phyloP scores from a whole-genome alignment of 2,329 filamentous ascomycete species.

The Aspergillus sp. region DNA sequence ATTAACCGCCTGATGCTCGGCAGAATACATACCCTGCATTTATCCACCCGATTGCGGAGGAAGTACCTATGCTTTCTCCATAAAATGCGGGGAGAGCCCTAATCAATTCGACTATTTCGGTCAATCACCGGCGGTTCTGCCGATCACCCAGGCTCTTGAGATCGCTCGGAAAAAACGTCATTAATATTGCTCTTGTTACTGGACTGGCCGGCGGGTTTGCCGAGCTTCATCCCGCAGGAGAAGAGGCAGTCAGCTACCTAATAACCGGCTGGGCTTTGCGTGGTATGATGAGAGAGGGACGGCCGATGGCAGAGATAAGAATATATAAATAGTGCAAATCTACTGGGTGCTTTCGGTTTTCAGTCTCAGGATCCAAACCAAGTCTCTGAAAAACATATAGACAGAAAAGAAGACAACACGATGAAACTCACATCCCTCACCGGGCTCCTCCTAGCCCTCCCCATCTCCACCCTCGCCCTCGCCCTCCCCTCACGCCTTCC shows the following conservation, averaged over 20 bases:
- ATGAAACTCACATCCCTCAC: background rate
- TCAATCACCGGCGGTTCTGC: slow-evolving; percentile 8
- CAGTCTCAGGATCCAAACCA: too few relatives aligned
- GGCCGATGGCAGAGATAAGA: background rate
- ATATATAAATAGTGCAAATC: background rate
- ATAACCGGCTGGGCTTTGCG: background rate
- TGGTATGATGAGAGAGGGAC: background rate
- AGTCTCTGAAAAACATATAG: too few relatives aligned
- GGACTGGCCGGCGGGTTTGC: too few relatives aligned
- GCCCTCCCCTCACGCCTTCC: background rate
- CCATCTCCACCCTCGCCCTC: background rate
- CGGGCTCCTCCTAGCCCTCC: background rate
- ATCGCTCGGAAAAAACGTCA: background rate
- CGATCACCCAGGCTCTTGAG: background rate
- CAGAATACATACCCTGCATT: background rate
- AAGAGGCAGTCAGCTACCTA: background rate
- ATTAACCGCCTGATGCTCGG: background rate
- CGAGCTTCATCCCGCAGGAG: background rate
- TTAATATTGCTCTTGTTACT: background rate
- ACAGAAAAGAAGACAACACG: background rate
- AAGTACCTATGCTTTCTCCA: background rate
- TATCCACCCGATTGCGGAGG: background rate
- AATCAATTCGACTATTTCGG: background rate
- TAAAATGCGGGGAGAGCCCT: slow-evolving; percentile 6
- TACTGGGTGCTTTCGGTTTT: too few relatives aligned